phyloP scores from a whole-genome alignment of 164 flowering plant genomes.

The Stephania yunnanensis region DNA sequence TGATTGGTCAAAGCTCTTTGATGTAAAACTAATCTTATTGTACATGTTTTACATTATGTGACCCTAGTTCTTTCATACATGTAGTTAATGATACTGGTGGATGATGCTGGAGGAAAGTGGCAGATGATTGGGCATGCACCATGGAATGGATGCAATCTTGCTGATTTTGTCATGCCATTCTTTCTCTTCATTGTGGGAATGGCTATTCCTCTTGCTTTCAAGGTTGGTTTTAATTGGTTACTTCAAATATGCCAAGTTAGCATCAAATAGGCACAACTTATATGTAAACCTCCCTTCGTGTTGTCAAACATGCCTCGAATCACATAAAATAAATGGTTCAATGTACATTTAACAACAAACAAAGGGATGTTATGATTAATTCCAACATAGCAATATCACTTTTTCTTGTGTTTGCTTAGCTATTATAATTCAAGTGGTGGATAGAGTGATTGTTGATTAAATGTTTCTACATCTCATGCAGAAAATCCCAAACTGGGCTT shows the following conservation, averaged over 20 bases:
- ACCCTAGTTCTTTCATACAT: not conserved
- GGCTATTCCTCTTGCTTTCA: slow-evolving; percentile 78
- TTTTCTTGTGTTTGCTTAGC: no score
- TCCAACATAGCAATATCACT: no score
- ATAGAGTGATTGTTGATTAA: not conserved
- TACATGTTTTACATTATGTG: no score
- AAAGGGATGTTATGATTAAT: no score
- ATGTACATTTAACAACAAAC: no score
- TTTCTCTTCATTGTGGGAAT: slow-evolving; percentile 88
- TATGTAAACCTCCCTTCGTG: not conserved
- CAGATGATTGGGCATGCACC: slow-evolving; percentile 84
- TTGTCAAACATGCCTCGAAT: no score
- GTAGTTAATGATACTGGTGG: slow-evolving; percentile 91
- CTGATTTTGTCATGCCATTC: slow-evolving; percentile 95
- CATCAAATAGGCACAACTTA: not conserved
- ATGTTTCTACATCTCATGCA: slow-evolving; percentile 18
- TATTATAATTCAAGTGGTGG: not conserved
- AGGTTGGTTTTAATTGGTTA: slow-evolving; percentile 36
- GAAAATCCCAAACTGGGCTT: slow-evolving; percentile 40
- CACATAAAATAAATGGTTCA: no score
- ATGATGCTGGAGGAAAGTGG: slow-evolving; percentile 91
- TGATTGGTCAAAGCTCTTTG: no score
- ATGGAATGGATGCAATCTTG: slow-evolving; percentile 89
- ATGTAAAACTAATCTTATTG: no score
- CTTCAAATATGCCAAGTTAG: not conserved